Conservation (phyloP, 352 stramenopile genomes). For the Pythium oligandrum region DNA sequence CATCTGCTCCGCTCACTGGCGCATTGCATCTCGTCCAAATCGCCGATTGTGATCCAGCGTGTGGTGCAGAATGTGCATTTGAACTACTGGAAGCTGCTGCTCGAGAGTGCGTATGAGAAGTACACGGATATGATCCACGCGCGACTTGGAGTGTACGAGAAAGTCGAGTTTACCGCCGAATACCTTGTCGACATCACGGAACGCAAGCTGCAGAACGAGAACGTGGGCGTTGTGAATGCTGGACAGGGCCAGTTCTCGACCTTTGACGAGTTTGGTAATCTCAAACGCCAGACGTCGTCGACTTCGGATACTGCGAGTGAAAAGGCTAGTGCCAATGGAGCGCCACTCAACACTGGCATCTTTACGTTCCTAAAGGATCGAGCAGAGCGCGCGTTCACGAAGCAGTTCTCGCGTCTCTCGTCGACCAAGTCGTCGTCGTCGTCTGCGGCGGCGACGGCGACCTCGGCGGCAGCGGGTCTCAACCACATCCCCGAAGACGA, state of each 20-base stretch:
- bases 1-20: conserved; percentile 48
- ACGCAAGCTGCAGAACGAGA: conserved; percentile 49
- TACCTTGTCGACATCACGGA: conserved; percentile 74
- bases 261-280: conserved; percentile 80
- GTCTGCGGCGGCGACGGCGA: not conserved
- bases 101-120: conserved; percentile 43
- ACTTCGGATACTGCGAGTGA: not conserved
- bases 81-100: conserved; percentile 59
- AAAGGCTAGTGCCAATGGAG: not conserved
- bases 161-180: conserved; percentile 41
- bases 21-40: conserved; percentile 27
- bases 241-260: conserved; percentile 57
- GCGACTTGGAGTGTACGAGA: conserved; percentile 54
- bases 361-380: conserved; percentile 77
- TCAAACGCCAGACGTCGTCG: conserved; percentile 41
- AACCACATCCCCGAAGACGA: conserved; percentile 43
- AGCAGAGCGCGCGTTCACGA: conserved; percentile 57
- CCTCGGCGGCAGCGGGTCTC: conserved; percentile 10
- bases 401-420: conserved; percentile 42
- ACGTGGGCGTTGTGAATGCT: conserved; percentile 43
- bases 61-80: conserved; percentile 56
- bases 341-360: conserved; percentile 56
- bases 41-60: conserved; percentile 46
- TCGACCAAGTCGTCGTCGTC: conserved; percentile 6
- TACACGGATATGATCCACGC: conserved; percentile 64